Conservation (phyloP, 257 asterid species). For the Solanum chilense region DNA sequence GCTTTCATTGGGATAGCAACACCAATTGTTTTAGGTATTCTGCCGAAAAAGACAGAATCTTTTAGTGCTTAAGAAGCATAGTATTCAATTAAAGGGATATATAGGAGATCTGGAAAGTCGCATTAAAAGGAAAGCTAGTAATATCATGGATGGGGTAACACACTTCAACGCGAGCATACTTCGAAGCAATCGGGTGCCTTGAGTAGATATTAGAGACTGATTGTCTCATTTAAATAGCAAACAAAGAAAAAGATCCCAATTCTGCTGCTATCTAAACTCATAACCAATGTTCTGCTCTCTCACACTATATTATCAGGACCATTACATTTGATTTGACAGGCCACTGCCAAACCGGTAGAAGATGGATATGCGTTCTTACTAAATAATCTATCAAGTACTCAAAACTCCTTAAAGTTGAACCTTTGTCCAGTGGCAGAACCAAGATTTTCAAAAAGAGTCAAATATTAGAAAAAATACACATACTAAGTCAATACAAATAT, state of each 20-base stretch:
- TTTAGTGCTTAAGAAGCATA: not conserved
- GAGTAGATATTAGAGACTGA: not conserved
- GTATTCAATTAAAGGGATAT: not conserved
- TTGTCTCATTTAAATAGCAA: not conserved
- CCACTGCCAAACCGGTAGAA: not conserved
- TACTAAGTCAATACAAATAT: not conserved
- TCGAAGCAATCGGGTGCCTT: not conserved
- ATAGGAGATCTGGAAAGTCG: not conserved
- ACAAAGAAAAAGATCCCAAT: not conserved
- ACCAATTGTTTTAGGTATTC: conserved; percentile 74
- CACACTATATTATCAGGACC: not conserved
- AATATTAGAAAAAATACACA: not conserved
- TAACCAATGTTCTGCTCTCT: not conserved
- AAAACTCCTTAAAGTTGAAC: not conserved
- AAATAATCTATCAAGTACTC: not conserved
- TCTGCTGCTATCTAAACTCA: not conserved
- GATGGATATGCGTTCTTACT: not conserved
- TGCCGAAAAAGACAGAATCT: conserved; percentile 14
- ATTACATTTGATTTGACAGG: not conserved
- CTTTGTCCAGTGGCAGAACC: not conserved
- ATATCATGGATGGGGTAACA: not conserved
- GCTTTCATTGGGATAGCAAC: conserved; percentile 95
- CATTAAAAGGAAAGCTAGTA: not conserved
- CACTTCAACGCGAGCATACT: not conserved
- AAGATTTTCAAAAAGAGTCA: not conserved